Base-by-base conservation (phyloP, 805 yeast genomes). In the Schwanniomyces yamadae region DNA sequence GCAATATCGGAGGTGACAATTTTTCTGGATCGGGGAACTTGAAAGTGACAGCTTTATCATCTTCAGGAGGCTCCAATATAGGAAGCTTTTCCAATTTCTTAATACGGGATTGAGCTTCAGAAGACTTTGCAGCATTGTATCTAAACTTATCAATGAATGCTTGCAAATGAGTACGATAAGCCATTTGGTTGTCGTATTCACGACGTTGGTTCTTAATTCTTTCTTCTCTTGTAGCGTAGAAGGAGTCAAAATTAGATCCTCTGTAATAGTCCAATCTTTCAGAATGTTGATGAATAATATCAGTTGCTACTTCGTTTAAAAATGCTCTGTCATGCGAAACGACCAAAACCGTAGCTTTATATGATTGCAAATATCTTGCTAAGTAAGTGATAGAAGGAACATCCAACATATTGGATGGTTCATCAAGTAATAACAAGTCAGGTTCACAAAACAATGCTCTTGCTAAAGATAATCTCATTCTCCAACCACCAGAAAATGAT, bases 371-470 rank as follows among this genome's bases (percentile, higher is more conserved):
- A 58, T 93, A 93, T 49, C 85, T 80, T 8, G 98, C 91, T 56
- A 93, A 73, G 60, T 81, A 93, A 1, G 97, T 91, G 59, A 93
- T 87, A 36, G 98, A 90, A 19, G 99, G 99, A 61, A 93, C 96
- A 78, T 93, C 99, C 95, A 93, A 85, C 96, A 90, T 93, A 82
- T 93, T 93, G 43, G 98, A 90, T 54, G 99, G 99, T 75, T 93
- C 99, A 78, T 93, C 99, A 46, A 93, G 75, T 57, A 93, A 70
- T 48, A 93, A 71, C 46, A 93, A 71, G 61, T 93, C 99, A 0
- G 99, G 99, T 58, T 88, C 83, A 75, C 97, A 91, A 75, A 93
- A 93, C 58, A 93, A 75, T 0, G 99, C 99, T 66, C 99, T 80
- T 3, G 99, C 99, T 42, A 93, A 75, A n/a, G 97, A 86, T 46